Evolutionary conservation across 2,329 filamentous ascomycete species (phyloP), one percentile per base, ranked within the genome.

Genomic region (Byssothecium circinans): DNA sequence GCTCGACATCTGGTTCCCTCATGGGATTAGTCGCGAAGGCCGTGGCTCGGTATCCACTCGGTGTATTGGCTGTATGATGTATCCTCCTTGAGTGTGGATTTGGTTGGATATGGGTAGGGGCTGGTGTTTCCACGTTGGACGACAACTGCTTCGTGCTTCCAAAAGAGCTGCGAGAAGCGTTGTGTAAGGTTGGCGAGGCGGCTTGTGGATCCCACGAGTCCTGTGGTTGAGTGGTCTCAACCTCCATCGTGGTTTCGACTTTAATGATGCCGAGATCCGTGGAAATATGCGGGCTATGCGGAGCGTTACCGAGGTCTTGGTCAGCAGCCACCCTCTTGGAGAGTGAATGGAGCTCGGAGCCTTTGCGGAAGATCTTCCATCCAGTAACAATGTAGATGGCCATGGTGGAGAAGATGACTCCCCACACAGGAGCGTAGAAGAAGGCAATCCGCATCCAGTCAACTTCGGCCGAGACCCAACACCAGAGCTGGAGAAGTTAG

Each of bases 401-500:
- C 18, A 44, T 14, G 34, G 19, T 36, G 7, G 56, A 51, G 55
- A 86, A 15, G 41, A 43, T 29, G n/a, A 36, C 30, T 3, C 23
- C n/a, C 86, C 85, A 88, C 47, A 87, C 78, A 5, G 85, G 85
- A 0, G 76, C 85, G 60, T 94, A 95, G 65, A 91, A 92, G 22
- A 83, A 80, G 2, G 82, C 81, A 47, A 94, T 84, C 32, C 89
- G 85, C 68, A 88, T 82, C 48, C 85, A 79, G 46, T 89, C 85
- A 81, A 85, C 91, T 4, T 81, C 71, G 2, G 74, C 63, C 2
- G 78, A 74, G 15, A 94, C 78, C 89, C 89, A 94, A 65, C 89
- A 95, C 89, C 89, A 95, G 18, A 94, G 71, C 77, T 80, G 46
- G 34, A 22, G n/a, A 22, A 4, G 34, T 54, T 18, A 57, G 45